Evolutionary conservation across 2,329 filamentous ascomycete species (phyloP).

Genomic region (Fusarium mexicanum): DNA sequence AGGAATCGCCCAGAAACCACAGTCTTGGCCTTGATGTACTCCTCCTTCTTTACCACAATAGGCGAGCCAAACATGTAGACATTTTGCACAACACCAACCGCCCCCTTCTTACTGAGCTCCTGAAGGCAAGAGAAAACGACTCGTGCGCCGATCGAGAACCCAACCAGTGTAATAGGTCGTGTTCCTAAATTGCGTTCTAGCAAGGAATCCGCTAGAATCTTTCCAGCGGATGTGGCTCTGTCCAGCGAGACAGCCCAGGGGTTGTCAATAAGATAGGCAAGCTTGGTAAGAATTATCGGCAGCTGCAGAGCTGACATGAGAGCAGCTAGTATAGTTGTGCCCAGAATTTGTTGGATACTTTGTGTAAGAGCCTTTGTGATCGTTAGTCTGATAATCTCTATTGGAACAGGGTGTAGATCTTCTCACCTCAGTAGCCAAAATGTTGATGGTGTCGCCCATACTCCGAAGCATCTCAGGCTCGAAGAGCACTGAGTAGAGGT

Average conservation of each 20-base stretch:
- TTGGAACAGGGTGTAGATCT: background rate
- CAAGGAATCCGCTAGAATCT: slow-evolving; percentile 93
- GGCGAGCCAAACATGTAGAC: slow-evolving; percentile 95
- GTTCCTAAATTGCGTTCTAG: slow-evolving; percentile 92
- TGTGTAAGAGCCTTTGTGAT: slow-evolving; percentile 82
- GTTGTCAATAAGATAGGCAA: slow-evolving; percentile 97
- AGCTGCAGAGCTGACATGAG: slow-evolving; percentile 93
- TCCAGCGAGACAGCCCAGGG: slow-evolving; percentile 98
- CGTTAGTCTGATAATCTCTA: background rate
- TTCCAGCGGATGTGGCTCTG: slow-evolving; percentile 85
- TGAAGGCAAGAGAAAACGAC: slow-evolving; percentile 92
- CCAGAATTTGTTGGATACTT: slow-evolving; percentile 93
- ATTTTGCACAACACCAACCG: slow-evolving; percentile 89
- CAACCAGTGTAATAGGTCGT: slow-evolving; percentile 89
- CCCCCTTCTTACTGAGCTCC: slow-evolving; percentile 85
- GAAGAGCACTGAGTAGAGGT: slow-evolving; percentile 96
- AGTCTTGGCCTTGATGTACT: slow-evolving; percentile 82
- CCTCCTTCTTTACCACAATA: slow-evolving; percentile 89
- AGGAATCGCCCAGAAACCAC: slow-evolving; percentile 93
- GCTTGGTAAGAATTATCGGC: slow-evolving; percentile 91
- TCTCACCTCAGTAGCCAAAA: slow-evolving; percentile 92
- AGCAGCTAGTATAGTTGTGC: slow-evolving; percentile 85
- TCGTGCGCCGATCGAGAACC: slow-evolving; percentile 90
- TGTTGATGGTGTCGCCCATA: slow-evolving; percentile 99
- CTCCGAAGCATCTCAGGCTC: slow-evolving; percentile 97